These are phyloP conservation scores for Striga asiatica DNA, from an alignment of 257 asterid genomes.

Conservation along the genomic window DNA sequence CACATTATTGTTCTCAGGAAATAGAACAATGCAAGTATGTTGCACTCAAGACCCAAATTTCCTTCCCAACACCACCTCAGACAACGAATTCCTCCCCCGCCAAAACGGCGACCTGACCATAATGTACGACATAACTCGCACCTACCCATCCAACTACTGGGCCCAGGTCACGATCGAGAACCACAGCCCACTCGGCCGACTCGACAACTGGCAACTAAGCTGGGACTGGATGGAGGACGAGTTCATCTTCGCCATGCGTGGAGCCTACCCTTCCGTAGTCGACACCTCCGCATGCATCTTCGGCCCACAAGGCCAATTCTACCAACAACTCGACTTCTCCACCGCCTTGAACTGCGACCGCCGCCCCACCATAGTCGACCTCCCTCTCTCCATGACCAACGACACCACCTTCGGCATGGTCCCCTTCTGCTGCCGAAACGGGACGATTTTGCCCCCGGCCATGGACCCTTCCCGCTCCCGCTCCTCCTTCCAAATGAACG, in stretches of 20 bases:
- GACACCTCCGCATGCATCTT: conserved; percentile 61
- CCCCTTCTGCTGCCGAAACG: conserved; percentile 82
- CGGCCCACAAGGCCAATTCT: conserved; percentile 61
- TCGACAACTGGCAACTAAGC: conserved; percentile 80
- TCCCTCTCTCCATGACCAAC: conserved; percentile 63
- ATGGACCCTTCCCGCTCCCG: conserved; percentile 84
- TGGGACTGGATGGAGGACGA: conserved; percentile 99
- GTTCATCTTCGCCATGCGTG: conserved; percentile 66
- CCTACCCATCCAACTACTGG: conserved; percentile 74
- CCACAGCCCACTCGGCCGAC: conserved; percentile 80
- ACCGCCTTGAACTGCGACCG: conserved; percentile 63
- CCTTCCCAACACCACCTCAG: conserved; percentile 37
- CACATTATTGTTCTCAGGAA: too few species aligned
- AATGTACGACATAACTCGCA: conserved; percentile 60
- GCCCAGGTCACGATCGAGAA: conserved; percentile 67
- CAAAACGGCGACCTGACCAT: conserved; percentile 71
- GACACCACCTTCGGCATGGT: conserved; percentile 64
- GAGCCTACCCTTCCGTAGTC: conserved; percentile 70
- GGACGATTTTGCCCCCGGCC: conserved; percentile 78
- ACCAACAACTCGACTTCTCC: conserved; percentile 55
- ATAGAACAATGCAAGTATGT: conserved; percentile 57
- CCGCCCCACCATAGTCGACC: conserved; percentile 69
- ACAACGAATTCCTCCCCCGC: conserved; percentile 55
- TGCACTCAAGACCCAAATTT: conserved; percentile 41
- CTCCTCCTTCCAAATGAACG: conserved; percentile 76